Percentiles rank a stretch among this genome's conserved stretches.
Evolutionary conservation across 371 early-diverging fungal species (phyloP).

Genomic region (Rhizopus delemar): DNA sequence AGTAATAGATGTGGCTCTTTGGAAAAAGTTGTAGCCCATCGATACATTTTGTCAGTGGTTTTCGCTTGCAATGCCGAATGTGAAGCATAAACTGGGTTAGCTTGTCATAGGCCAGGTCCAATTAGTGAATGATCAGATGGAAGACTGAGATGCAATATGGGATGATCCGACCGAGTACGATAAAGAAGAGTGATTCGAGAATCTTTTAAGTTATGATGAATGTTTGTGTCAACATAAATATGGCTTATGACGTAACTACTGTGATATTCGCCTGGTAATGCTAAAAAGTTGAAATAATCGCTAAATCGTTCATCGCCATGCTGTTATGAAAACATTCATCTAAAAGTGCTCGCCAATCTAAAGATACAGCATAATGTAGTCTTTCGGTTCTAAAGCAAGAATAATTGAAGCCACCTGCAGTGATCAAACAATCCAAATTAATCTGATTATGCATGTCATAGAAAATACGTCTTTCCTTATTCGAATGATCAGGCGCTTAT

Average conservation of each 20-base stretch:
- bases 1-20: not conserved
- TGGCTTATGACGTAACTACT: not conserved
- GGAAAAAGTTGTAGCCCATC: not conserved
- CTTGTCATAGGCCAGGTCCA: slow-evolving; percentile 16
- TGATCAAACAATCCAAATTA: not conserved
- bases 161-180: slow-evolving; percentile 5
- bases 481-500: slow-evolving; percentile 10
- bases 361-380: not conserved
- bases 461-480: not conserved
- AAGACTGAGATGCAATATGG: not conserved
- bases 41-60: not conserved
- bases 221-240: not conserved
- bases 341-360: not conserved
- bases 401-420: slow-evolving; percentile 7
- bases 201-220: not conserved
- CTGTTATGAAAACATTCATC: not conserved
- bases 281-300: not conserved
- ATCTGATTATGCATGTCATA: too few relatives aligned
- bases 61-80: not conserved
- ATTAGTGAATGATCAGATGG: not conserved
- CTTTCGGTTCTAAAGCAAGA: not conserved
- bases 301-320: not conserved
- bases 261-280: not conserved
- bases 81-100: slow-evolving; percentile 2
- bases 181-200: not conserved